Conservation (phyloP, 2,329 filamentous ascomycete species). For the Huntiella omanensis region DNA sequence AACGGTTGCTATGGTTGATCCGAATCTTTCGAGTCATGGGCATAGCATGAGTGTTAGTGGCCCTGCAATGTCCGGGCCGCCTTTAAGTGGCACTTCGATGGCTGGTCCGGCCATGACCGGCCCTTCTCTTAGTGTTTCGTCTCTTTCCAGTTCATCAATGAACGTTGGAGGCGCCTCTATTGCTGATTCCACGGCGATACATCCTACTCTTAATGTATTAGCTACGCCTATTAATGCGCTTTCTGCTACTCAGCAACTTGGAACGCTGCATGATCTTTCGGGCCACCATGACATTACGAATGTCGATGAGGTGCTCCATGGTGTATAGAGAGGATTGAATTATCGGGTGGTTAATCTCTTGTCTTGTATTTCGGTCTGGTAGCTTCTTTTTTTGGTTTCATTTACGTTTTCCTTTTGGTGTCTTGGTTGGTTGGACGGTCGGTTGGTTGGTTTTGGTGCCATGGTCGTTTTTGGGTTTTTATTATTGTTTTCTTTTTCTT, state of each 20-base stretch:
- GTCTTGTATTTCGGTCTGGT: background rate
- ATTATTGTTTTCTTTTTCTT: constrained; percentile 2
- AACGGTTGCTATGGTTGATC: constrained; percentile 6
- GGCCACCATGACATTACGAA: background rate
- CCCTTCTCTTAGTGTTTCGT: too few species aligned
- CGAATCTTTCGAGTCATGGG: constrained; percentile 4
- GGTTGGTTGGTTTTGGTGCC: background rate
- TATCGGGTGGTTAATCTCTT: background rate
- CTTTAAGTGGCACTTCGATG: too few species aligned
- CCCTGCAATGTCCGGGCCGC: background rate
- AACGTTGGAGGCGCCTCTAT: background rate
- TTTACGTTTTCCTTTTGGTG: background rate
- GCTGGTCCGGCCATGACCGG: too few species aligned
- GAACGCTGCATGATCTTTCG: constrained; percentile 3
- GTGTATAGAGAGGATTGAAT: constrained; percentile 4
- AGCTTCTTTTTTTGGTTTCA: background rate
- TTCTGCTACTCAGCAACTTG: constrained; percentile 1
- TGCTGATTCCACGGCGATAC: constrained; percentile 1
- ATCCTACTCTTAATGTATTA: constrained; percentile 8
- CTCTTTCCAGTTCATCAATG: too few species aligned
- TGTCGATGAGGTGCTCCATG: constrained; percentile 9
- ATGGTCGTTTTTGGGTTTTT: background rate
- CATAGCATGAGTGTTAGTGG: constrained; percentile 3
- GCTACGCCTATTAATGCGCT: constrained; percentile 6
- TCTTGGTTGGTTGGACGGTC: background rate